These are phyloP conservation scores for Medicago truncatula DNA, from an alignment of 306 rosid species.

Conservation along the genomic window MtrunA17r5.0-ANR NC_053044.1:50544001-50544500, in stretches of 20 bases:
- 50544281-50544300: slow-evolving; percentile 93
- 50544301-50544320: slow-evolving; percentile 97
- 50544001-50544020: slow-evolving; percentile 66
- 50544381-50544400: slow-evolving; percentile 80
- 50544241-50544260: slow-evolving; percentile 92
- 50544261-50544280: slow-evolving; percentile 81
- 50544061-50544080: slow-evolving; percentile 75
- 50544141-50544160: slow-evolving; percentile 71
- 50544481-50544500: slow-evolving; percentile 2
- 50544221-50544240: slow-evolving; percentile 82
- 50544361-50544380: slow-evolving; percentile 96
- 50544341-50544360: slow-evolving; percentile 93
- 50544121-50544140: slow-evolving; percentile 57
- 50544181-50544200: slow-evolving; percentile 45
- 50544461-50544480: not conserved
- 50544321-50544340: slow-evolving; percentile 90
- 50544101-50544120: slow-evolving; percentile 76
- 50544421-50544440: not conserved
- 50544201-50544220: slow-evolving; percentile 56
- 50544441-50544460: not conserved
- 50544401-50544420: slow-evolving; percentile 33
- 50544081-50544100: slow-evolving; percentile 80
- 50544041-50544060: slow-evolving; percentile 55
- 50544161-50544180: slow-evolving; percentile 60
- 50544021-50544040: slow-evolving; percentile 69